Base-by-base conservation (phyloP, 208 protist species). In the Tritrichomonas musculus region DNA sequence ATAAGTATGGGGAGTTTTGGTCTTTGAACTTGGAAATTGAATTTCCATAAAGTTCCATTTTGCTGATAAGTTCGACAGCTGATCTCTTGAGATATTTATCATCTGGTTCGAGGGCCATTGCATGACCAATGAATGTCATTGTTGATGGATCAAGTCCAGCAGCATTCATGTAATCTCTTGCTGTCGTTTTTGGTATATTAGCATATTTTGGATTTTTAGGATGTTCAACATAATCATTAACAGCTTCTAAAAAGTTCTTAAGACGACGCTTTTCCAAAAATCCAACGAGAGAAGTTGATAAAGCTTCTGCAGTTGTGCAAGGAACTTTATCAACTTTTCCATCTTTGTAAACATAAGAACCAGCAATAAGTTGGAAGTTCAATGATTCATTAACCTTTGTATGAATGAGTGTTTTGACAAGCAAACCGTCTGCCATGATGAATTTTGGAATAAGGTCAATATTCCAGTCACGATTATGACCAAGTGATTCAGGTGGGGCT, bases 371-470 rank as follows among this genome's bases (percentile, higher is more conserved):
- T 96, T 98, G 98, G 95, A 99, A 99, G 96, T 99, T 98, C 92
- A 99, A 97, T 95, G 99, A 99, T 65, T 98, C 96, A n/a, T 98
- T 95, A 82, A 99, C 98, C 41, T 99, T 97, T 27, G 98, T 99
- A 75, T 98, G 95, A 50, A 98, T 96, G 8, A 99, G 96, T 72
- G 93, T 72, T 77, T 95, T 94, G 64, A 95, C 92, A 20, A 94
- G 75, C 14, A 93, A 20, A 17, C 94, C 94, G n/a, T 93, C 60
- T 4, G 93, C 94, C 97, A 99, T 98, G 93, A 99, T 97, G 94
- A 99, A 99, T 94, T 99, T 99, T 44, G 99, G 98, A 69, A 99
- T 98, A 57, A 99, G 95, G 96, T 99, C 99, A 27, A 99, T 96
- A 94, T 98, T 99, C 96, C 99, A 99, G 47, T 99, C 97, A 94